Evolutionary conservation across 495 filamentous ascomycete species (phyloP).

Genomic region (Aeminium ludgeri): DNA sequence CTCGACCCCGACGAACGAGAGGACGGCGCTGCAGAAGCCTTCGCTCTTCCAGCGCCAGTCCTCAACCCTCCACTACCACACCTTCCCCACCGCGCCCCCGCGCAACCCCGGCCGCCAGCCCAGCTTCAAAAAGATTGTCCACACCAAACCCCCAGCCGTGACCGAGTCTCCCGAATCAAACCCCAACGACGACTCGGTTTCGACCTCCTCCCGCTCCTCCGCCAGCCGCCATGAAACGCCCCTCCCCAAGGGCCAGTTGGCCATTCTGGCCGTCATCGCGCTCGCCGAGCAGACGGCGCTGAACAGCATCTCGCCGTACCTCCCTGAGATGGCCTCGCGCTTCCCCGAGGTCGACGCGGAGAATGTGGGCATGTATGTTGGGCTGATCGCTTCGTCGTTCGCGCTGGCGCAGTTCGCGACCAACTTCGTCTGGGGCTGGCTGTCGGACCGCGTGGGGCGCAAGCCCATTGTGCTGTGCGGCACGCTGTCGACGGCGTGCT

Average conservation of each 20-base stretch:
- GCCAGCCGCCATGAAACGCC: slow-evolving; percentile 34
- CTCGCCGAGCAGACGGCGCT: slow-evolving; percentile 89
- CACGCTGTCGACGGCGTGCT: slow-evolving; percentile 59
- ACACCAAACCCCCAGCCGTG: not conserved
- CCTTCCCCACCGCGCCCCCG: slow-evolving; percentile 81
- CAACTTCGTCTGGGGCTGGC: slow-evolving; percentile 86
- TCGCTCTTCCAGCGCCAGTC: slow-evolving; percentile 35
- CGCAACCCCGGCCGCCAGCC: slow-evolving; percentile 51
- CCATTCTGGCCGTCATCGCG: slow-evolving; percentile 71
- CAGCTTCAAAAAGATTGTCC: slow-evolving; percentile 1
- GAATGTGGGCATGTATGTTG: slow-evolving; percentile 76
- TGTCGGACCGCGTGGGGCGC: slow-evolving; percentile 76
- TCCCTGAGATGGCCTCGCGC: slow-evolving; percentile 74
- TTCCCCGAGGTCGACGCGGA: slow-evolving; percentile 62
- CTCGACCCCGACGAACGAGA: not conserved
- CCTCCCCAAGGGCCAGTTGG: slow-evolving; percentile 66
- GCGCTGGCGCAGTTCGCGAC: slow-evolving; percentile 82
- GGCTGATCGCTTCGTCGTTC: slow-evolving; percentile 74
- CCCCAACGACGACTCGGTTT: no score
- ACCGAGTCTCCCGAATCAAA: not conserved
- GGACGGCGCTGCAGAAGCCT: slow-evolving; percentile 4
- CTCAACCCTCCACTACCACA: slow-evolving; percentile 75
- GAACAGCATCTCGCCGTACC: slow-evolving; percentile 91
- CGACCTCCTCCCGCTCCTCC: not conserved
- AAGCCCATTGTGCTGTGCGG: slow-evolving; percentile 86